Evolutionary conservation across 1,139 yeast genomes (phyloP).

Genomic region (Kluyveromyces sp.): DNA sequence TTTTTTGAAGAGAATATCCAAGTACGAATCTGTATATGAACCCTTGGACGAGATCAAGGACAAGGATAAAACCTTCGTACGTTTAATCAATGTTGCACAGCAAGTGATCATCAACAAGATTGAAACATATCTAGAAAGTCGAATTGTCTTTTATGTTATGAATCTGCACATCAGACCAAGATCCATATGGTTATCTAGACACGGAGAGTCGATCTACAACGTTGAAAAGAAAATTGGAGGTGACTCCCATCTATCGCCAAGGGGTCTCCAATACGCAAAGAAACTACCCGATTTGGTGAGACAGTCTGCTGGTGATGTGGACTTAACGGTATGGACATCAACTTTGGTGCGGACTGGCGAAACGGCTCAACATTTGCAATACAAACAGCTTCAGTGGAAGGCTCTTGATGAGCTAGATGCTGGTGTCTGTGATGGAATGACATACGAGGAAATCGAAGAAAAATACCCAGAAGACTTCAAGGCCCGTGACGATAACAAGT

Average conservation of each 20-base stretch:
- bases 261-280: conserved; percentile 81
- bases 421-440: conserved; percentile 93
- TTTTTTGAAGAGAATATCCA: conserved; percentile 62
- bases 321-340: conserved; percentile 92
- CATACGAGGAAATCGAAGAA: conserved; percentile 79
- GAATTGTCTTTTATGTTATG: conserved; percentile 94
- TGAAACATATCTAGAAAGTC: conserved; percentile 80
- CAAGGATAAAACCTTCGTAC: conserved; percentile 69
- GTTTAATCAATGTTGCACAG: conserved; percentile 77
- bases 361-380: conserved; percentile 78
- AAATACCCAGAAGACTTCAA: conserved; percentile 89
- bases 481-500: conserved; percentile 93
- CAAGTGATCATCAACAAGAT: conserved; percentile 84
- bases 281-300: conserved; percentile 74
- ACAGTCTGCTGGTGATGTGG: conserved; percentile 67
- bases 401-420: conserved; percentile 97
- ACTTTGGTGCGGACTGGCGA: conserved; percentile 89
- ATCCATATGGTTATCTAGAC: conserved; percentile 86
- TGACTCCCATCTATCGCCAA: conserved; percentile 75
- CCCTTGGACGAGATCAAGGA: conserved; percentile 55
- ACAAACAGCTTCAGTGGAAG: conserved; percentile 86
- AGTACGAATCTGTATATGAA: conserved; percentile 68
- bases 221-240: conserved; percentile 95
- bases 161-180: conserved; percentile 89
- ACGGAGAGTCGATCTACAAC: conserved; percentile 90